Conservation (phyloP, 768 basidiomycete genomes). For the Calvatia gigantea region DNA sequence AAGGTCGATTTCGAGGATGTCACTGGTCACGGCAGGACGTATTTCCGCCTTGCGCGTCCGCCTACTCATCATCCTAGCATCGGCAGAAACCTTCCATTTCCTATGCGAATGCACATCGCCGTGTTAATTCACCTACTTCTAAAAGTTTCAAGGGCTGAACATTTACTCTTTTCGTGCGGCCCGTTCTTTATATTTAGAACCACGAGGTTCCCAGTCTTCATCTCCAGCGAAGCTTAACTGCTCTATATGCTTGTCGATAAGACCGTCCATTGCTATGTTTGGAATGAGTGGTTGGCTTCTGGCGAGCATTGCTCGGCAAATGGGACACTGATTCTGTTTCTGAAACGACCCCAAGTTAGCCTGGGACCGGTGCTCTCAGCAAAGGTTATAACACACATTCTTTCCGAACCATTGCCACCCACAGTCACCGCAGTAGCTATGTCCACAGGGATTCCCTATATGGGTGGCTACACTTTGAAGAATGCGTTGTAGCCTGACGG, state of each 20-base stretch:
- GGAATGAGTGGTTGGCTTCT: constrained; percentile 49
- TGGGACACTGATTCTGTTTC: constrained; percentile 45
- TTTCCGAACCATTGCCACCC: constrained; percentile 55
- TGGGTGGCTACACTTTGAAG: constrained; percentile 53
- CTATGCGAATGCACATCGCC: constrained; percentile 5
- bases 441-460: constrained; percentile 68
- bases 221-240: constrained; percentile 40
- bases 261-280: constrained; percentile 59
- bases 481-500: background rate
- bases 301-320: constrained; percentile 52
- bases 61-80: background rate
- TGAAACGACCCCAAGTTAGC: constrained; percentile 22
- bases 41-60: background rate
- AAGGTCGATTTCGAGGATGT: background rate
- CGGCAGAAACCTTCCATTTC: constrained; percentile 13
- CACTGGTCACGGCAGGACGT: background rate
- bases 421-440: constrained; percentile 69
- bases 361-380: constrained; percentile 3
- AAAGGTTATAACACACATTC: constrained; percentile 35
- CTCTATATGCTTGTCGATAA: constrained; percentile 58
- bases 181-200: constrained; percentile 49
- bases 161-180: constrained; percentile 49
- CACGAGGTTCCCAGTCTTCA: constrained; percentile 51
- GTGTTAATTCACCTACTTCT: background rate
- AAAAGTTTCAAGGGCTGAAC: constrained; percentile 1